Base-by-base conservation (phyloP, 2,329 filamentous ascomycete species). In the Pseudogymnoascus sp. region DNA sequence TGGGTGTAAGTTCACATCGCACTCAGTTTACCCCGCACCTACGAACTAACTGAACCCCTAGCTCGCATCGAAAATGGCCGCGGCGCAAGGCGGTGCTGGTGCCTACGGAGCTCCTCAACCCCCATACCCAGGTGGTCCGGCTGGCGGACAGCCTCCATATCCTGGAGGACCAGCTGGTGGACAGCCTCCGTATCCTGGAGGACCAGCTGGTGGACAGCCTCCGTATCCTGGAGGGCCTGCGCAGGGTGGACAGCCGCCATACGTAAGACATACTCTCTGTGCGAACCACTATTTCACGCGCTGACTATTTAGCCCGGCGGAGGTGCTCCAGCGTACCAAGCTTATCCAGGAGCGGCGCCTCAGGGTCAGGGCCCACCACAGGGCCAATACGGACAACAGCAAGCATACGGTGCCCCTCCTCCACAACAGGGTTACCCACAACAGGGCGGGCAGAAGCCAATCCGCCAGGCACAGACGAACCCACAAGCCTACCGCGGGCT, bases 401-500 rank as follows among this genome's bases (percentile, higher is more conserved):
- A 60, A 16, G n/a, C 28, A 23, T 60, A 60, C 12, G 34, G 59
- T 12, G 59, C 34, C 3, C 34, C 59, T 38, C 59, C 59, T 37
- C 59, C 59, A 60, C 59, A 9, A 7, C 36, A 63, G 23, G 63
- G 60, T 61, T 65, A 65, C 60, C 53, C 59, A 38, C 63, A 65
- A 53, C 56, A 63, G 5, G 60, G 61, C 56, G 66, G 67, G 4
- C 63, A 61, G 37, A 63, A 60, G 23, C 65, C 65, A 42, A 31
- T 23, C 23, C 34, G 36, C 25, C 60, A 56, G 6, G 38, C 62
- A 11, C 62, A 61, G 12, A 46, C 64, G 12, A 64, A 63, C 40
- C 64, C 67, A 2, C 34, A 61, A 21, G 66, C 63, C 8, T 66
- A 65, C 18, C 40, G 63, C 7, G 28, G 53, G 62, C 53, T 66